Evolutionary conservation across 176 grass and related monocot species (phyloP).

Genomic region (Poa annua): DNA sequence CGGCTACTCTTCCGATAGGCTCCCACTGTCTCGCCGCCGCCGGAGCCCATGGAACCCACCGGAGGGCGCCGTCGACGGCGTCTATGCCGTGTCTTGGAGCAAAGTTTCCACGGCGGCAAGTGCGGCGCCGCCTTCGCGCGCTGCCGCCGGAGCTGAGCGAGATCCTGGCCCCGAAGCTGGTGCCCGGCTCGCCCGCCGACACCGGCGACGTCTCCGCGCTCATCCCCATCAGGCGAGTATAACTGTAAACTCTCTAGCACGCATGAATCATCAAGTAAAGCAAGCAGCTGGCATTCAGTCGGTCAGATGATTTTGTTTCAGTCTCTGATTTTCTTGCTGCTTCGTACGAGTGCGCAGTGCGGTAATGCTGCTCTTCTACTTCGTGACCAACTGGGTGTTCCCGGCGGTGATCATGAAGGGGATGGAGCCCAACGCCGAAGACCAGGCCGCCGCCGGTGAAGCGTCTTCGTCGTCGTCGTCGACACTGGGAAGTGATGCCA

Average conservation of each 20-base stretch:
- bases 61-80: not conserved
- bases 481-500: not conserved
- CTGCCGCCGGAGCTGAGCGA: conserved; percentile 52
- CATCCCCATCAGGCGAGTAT: conserved; percentile 45
- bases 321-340: not conserved
- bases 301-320: not conserved
- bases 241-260: not conserved
- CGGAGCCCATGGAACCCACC: not conserved
- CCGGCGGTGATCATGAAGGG: conserved; percentile 49
- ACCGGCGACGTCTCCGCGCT: conserved; percentile 53
- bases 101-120: not conserved
- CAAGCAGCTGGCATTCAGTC: too few species aligned
- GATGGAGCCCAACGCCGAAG: conserved; percentile 20
- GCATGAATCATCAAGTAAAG: too few species aligned
- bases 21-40: not conserved
- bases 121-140: conserved; percentile 13
- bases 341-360: conserved; percentile 12
- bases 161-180: conserved; percentile 49
- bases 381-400: conserved; percentile 58
- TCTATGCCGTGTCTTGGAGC: not conserved
- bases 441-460: conserved; percentile 1
- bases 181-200: conserved; percentile 45
- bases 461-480: not conserved
- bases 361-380: conserved; percentile 53
- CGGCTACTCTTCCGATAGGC: conserved; percentile 13